phyloP scores from a whole-genome alignment of 1,139 yeast genomes.

The Blastobotrys aristatus region DNA sequence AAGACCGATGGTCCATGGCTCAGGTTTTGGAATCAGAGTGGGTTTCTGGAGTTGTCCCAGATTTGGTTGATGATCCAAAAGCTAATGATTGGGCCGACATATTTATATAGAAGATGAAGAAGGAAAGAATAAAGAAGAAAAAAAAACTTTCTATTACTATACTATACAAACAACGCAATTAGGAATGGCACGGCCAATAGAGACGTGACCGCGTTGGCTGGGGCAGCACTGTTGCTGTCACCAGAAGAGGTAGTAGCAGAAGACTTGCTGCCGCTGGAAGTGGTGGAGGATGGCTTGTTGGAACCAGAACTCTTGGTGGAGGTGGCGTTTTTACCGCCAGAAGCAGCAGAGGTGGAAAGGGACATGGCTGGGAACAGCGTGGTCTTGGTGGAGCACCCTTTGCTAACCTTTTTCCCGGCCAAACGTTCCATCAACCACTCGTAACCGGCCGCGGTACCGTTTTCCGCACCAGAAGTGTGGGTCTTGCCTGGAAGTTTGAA shows the following conservation, averaged over 20 bases:
- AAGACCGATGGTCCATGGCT: slow-evolving; percentile 42
- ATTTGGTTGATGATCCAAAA: slow-evolving; percentile 3
- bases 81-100: slow-evolving; percentile 2
- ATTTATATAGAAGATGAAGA: slow-evolving; percentile 4
- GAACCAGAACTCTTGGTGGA: background rate
- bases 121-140: no score
- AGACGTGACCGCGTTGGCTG: background rate
- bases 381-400: slow-evolving; percentile 12
- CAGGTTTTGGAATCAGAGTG: slow-evolving; percentile 39
- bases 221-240: background rate
- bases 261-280: no score
- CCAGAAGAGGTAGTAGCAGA: background rate
- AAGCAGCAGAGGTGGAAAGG: background rate
- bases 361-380: background rate
- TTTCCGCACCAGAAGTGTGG: slow-evolving; percentile 13
- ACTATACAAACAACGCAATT: background rate
- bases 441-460: slow-evolving; percentile 6
- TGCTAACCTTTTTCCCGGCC: slow-evolving; percentile 8
- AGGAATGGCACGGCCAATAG: background rate
- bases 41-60: slow-evolving; percentile 24
- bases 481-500: slow-evolving; percentile 20
- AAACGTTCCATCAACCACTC: slow-evolving; percentile 13
- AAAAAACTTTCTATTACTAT: no score
- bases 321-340: background rate
- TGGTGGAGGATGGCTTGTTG: no score